Percentiles rank a stretch among this genome's conserved stretches.
Evolutionary conservation across 164 flowering plant species (phyloP).

Genomic region (Tetracentron sinense): DNA sequence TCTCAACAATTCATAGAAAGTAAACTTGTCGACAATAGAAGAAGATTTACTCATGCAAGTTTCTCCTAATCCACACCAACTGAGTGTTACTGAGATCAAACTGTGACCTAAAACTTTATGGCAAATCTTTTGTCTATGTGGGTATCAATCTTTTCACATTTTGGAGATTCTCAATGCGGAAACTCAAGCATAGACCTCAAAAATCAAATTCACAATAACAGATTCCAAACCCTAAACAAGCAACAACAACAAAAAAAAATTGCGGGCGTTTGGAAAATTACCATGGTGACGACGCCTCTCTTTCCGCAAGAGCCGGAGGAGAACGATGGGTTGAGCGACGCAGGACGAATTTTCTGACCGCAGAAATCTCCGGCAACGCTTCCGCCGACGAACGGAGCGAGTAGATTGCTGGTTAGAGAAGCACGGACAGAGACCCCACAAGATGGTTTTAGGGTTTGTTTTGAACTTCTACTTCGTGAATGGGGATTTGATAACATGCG

Average conservation of each 20-base stretch:
- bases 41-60: too few relatives aligned
- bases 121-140: not conserved
- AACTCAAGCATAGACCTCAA: not conserved
- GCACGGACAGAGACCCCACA: slow-evolving; percentile 18
- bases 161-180: not conserved
- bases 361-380: slow-evolving; percentile 47
- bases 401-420: slow-evolving; percentile 40
- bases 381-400: slow-evolving; percentile 46
- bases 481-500: slow-evolving; percentile 20
- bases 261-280: slow-evolving; percentile 11
- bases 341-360: slow-evolving; percentile 55
- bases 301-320: slow-evolving; percentile 40
- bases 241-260: not conserved
- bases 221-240: slow-evolving; percentile 6
- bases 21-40: too few relatives aligned
- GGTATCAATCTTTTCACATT: not conserved
- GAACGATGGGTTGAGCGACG: slow-evolving; percentile 31
- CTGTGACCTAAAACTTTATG: too few relatives aligned
- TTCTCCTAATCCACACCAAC: too few relatives aligned
- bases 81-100: too few relatives aligned
- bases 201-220: not conserved
- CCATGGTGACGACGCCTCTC: slow-evolving; percentile 81
- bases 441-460: slow-evolving; percentile 16
- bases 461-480: slow-evolving; percentile 12
- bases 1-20: too few relatives aligned